Base-by-base conservation (phyloP, 1,284 basidiomycete genomes). In the Chondrostereum purpureum region DNA sequence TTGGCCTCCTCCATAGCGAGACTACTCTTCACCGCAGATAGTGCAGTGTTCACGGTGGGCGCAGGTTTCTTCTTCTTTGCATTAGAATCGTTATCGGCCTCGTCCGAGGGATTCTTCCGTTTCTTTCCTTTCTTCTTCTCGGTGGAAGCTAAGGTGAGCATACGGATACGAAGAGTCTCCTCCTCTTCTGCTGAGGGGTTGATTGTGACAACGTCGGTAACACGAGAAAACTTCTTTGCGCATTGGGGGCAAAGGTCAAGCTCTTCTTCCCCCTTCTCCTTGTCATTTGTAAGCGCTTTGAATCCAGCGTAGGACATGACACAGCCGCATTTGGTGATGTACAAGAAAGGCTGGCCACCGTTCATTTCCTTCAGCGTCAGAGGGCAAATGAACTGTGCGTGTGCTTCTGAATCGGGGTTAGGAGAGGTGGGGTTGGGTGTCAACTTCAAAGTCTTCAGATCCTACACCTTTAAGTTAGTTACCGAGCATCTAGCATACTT, bases 361-460 rank as follows among this genome's bases (percentile, higher is more conserved):
- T 89, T 91, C 91, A 96, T 95, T 66, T 95, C 93, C 60, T 91
- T 90, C 53, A 92, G 68, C 2, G 84, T 90, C 40, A 96, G 73
- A 1, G 93, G 90, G 67, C 93, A 97, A 45, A 92, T 80, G 55
- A 92, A 96, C 34, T 77, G 76, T 0, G 85, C 75, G 2, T 69
- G 68, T 31, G 79, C 76, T 2, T 65, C 58, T 19, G 67, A 60
- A 33, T 74, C 72, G 13, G 56, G 52, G 27, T 72, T 55, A 13
- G 65, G 56, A 1, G 66, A 53, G 10, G 68, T 45, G 4, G 88
- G 69, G 58, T 93, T 91, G 0, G 76, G 71, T 0, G 88, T 88
- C 16, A 95, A 68, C 42, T 73, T 85, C n/a, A 96, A 68, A 0
- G 80, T 84, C 59, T 85, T 84, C 21, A 95, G 75, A 55, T 97